phyloP scores from a whole-genome alignment of 73 alveolate species.

The Chromera velia region DNA sequence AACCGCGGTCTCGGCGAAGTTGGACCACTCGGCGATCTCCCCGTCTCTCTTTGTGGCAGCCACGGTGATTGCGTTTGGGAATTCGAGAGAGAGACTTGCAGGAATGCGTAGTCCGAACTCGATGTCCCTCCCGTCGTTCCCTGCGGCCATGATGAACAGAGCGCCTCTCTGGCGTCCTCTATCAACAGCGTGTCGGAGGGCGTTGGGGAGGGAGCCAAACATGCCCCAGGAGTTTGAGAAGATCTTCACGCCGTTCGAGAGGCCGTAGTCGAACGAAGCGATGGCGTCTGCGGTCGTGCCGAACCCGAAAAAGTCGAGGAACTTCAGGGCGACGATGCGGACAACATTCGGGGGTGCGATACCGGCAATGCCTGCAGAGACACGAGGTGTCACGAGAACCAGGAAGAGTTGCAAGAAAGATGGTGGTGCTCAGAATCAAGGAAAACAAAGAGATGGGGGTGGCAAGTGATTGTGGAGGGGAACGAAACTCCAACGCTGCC shows the following conservation, averaged over 20 bases:
- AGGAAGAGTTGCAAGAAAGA: too few species aligned
- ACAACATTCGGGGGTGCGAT: too few species aligned
- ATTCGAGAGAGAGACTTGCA: slow-evolving; percentile 7
- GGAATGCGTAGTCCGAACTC: slow-evolving; percentile 3
- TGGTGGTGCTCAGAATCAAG: too few species aligned
- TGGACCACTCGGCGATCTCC: slow-evolving; percentile 21
- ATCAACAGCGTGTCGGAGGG: slow-evolving; percentile 16
- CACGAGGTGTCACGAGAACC: too few species aligned
- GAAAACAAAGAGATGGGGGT: too few species aligned
- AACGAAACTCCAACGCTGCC: too few species aligned
- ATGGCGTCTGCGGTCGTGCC: too few species aligned
- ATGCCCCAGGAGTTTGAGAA: not conserved
- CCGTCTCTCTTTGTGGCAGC: slow-evolving; percentile 6
- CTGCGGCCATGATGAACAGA: slow-evolving; percentile 25
- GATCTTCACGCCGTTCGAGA: not conserved
- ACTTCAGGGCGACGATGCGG: too few species aligned
- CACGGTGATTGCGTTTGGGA: slow-evolving; percentile 27
- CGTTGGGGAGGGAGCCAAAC: slow-evolving; percentile 2
- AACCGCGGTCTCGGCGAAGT: slow-evolving; percentile 21
- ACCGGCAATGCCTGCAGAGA: too few species aligned
- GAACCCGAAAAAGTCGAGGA: too few species aligned
- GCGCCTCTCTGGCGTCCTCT: slow-evolving; percentile 7
- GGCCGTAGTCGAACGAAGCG: not conserved
- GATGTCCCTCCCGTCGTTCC: slow-evolving; percentile 38
- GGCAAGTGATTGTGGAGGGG: too few species aligned